A percentile compares a stretch with the other conserved stretches of the same genome.
Evolutionary conservation across 371 early-diverging fungal genomes (phyloP).

Genomic region (Apophysomyces ossiformis): DNA sequence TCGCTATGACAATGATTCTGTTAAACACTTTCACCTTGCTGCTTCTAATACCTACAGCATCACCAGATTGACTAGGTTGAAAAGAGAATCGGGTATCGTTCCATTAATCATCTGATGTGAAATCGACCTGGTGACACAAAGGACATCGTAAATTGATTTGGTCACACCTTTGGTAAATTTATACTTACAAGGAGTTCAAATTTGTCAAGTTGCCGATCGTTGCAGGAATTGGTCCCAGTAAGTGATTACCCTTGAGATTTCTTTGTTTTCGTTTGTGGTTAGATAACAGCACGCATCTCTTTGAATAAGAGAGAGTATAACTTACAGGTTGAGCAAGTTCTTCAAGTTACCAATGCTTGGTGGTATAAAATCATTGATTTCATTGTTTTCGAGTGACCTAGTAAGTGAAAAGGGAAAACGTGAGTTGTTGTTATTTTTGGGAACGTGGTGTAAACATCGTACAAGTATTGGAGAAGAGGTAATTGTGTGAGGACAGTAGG

Average conservation of each 20-base stretch:
- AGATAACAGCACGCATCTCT: background rate
- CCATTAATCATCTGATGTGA: constrained; percentile 47
- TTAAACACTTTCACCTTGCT: background rate
- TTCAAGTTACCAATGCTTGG: constrained; percentile 26
- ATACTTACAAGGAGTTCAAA: constrained; percentile 40
- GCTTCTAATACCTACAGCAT: constrained; percentile 29
- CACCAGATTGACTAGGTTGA: constrained; percentile 31
- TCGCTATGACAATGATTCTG: constrained; percentile 32
- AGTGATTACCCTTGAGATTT: constrained; percentile 40
- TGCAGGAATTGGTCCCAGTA: constrained; percentile 40
- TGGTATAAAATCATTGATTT: constrained; percentile 37
- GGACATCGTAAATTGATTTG: constrained; percentile 1
- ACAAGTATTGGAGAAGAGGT: constrained; percentile 28
- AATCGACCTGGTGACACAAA: constrained; percentile 24
- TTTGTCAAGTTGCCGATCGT: constrained; percentile 39
- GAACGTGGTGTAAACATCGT: constrained; percentile 8
- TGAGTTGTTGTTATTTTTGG: background rate
- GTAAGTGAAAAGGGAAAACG: no score
- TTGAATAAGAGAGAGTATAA: background rate
- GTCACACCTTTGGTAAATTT: background rate
- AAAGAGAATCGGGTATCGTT: constrained; percentile 42
- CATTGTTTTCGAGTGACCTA: constrained; percentile 36
- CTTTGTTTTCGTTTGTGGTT: constrained; percentile 19
- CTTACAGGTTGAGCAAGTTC: constrained; percentile 4
- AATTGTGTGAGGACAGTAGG: constrained; percentile 30